A percentile compares a stretch with the other conserved stretches of the same genome.
Conservation (phyloP, 2,329 filamentous ascomycete genomes). For the Ascochyta viciae-villosae region DNA sequence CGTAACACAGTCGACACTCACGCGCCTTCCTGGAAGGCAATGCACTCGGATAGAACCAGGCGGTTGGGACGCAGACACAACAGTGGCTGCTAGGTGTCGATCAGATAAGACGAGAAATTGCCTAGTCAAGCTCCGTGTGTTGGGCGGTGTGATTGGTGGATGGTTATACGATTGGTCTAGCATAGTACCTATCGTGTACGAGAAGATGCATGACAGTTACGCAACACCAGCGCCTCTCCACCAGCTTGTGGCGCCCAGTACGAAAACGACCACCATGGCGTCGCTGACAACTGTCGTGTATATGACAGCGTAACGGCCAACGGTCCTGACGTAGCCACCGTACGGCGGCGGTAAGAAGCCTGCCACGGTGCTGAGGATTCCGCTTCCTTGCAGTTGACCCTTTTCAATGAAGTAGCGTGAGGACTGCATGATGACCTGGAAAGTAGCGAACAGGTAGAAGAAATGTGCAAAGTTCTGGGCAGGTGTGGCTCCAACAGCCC, state of each 20-base stretch:
- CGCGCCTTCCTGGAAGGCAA: not conserved
- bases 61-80: slow-evolving; percentile 7
- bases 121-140: not conserved
- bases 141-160: not conserved
- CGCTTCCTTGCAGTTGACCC: slow-evolving; percentile 62
- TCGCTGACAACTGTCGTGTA: slow-evolving; percentile 75
- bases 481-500: slow-evolving; percentile 42
- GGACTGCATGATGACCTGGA: slow-evolving; percentile 75
- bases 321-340: slow-evolving; percentile 66
- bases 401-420: slow-evolving; percentile 75
- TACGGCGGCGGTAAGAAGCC: slow-evolving; percentile 71
- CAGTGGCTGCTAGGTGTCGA: not conserved
- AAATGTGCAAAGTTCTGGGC: slow-evolving; percentile 61
- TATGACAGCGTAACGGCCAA: slow-evolving; percentile 72
- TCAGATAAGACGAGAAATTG: not conserved
- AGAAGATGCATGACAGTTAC: slow-evolving; percentile 21
- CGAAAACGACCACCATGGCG: slow-evolving; percentile 78
- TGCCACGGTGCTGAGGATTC: slow-evolving; percentile 68
- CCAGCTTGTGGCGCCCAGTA: slow-evolving; percentile 67
- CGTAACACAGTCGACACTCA: slow-evolving; percentile 1
- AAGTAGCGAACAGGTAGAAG: slow-evolving; percentile 83
- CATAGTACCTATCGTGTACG: slow-evolving; percentile 1
- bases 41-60: slow-evolving; percentile 7
- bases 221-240: slow-evolving; percentile 51
- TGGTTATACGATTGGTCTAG: slow-evolving; percentile 18